These are phyloP conservation scores for Kazachstania africana DNA, from an alignment of 805 yeast genomes.

Conservation along the genomic window DNA sequence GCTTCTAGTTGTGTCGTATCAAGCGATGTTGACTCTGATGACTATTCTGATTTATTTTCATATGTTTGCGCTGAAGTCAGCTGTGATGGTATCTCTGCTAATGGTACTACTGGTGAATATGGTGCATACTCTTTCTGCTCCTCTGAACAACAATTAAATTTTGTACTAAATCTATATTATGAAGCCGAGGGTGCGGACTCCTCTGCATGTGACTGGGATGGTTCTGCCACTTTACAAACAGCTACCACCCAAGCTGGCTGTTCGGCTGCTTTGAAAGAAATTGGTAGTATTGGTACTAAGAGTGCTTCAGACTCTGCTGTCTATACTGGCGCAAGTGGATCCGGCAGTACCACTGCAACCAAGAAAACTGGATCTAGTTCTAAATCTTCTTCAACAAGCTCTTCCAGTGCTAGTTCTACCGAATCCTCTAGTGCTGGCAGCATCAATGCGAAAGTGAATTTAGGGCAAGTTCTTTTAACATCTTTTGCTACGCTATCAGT, in stretches of 20 bases:
- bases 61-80: slow-evolving; percentile 44
- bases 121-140: slow-evolving; percentile 69
- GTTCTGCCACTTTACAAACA: slow-evolving; percentile 45
- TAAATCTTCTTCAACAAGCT: not conserved
- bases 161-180: slow-evolving; percentile 55
- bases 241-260: slow-evolving; percentile 46
- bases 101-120: slow-evolving; percentile 56
- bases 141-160: slow-evolving; percentile 52
- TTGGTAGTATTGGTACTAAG: slow-evolving; percentile 64
- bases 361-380: not conserved
- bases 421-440: slow-evolving; percentile 15
- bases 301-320: slow-evolving; percentile 27
- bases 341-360: slow-evolving; percentile 5
- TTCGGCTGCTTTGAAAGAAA: slow-evolving; percentile 44
- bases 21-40: slow-evolving; percentile 39
- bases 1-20: slow-evolving; percentile 51
- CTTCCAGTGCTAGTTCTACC: slow-evolving; percentile 5
- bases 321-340: slow-evolving; percentile 18
- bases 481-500: slow-evolving; percentile 24
- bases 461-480: slow-evolving; percentile 23
- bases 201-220: slow-evolving; percentile 56
- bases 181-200: slow-evolving; percentile 30
- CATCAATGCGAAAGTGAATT: slow-evolving; percentile 12
- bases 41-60: slow-evolving; percentile 49
- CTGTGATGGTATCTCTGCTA: slow-evolving; percentile 49